Evolutionary conservation across 805 yeast species (phyloP).

Genomic region (Hemisphaericaspora nanyangensis): DNA sequence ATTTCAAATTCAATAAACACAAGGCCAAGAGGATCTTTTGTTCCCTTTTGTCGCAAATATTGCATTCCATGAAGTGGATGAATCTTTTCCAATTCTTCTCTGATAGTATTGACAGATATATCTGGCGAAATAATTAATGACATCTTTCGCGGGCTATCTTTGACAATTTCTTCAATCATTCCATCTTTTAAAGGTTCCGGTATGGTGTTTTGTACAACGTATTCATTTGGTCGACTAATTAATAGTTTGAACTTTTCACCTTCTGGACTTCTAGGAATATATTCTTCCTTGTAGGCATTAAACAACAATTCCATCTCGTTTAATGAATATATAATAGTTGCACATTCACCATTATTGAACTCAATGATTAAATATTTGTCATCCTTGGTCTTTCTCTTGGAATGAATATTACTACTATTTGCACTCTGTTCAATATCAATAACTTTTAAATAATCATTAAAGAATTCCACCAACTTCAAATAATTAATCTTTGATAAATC

Average conservation of each 20-base stretch:
- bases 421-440: constrained; percentile 34
- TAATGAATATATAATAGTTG: constrained; percentile 52
- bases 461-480: constrained; percentile 38
- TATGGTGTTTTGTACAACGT: constrained; percentile 25
- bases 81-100: constrained; percentile 37
- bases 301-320: constrained; percentile 28
- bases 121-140: constrained; percentile 46
- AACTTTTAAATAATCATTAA: constrained; percentile 43
- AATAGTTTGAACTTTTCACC: constrained; percentile 9
- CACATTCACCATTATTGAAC: constrained; percentile 46
- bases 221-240: constrained; percentile 32
- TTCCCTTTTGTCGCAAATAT: constrained; percentile 43
- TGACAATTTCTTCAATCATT: constrained; percentile 24
- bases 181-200: constrained; percentile 12
- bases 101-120: constrained; percentile 40
- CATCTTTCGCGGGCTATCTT: constrained; percentile 46
- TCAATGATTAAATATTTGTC: constrained; percentile 44
- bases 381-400: constrained; percentile 33
- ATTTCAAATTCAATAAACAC: constrained; percentile 48
- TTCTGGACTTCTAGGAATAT: constrained; percentile 8
- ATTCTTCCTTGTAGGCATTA: constrained; percentile 23
- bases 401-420: constrained; percentile 25
- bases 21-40: constrained; percentile 52
- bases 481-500: constrained; percentile 31
- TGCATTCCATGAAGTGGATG: constrained; percentile 40